Percentiles rank a stretch among this genome's conserved stretches.
phyloP scores from a whole-genome alignment of 2,329 filamentous ascomycete species.

The Neurospora sp. region DNA sequence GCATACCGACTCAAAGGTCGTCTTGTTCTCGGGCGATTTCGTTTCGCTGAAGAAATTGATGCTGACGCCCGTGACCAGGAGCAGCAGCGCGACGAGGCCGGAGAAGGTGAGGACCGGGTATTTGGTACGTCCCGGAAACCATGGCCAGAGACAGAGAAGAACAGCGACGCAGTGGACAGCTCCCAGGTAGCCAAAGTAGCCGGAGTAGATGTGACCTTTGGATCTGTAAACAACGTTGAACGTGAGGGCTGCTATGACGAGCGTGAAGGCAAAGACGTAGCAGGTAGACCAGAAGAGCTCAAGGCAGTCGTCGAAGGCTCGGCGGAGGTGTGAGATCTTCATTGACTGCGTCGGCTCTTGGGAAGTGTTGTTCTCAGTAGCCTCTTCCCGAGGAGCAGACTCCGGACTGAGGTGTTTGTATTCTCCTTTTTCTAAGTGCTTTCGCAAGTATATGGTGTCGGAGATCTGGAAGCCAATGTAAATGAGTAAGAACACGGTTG shows the following conservation, averaged over 20 bases:
- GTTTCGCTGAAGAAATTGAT: no score
- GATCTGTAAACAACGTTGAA: not conserved
- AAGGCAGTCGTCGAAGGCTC: not conserved
- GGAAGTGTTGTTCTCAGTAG: not conserved
- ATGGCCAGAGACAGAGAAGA: constrained; percentile 4
- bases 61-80: no score
- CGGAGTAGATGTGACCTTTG: constrained; percentile 14
- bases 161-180: constrained; percentile 68
- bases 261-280: not conserved
- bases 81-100: no score
- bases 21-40: no score
- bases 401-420: not conserved
- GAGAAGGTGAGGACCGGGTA: no score
- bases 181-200: constrained; percentile 83
- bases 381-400: not conserved
- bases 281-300: constrained; percentile 1
- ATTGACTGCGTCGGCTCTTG: not conserved
- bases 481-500: not conserved
- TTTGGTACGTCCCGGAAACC: no score
- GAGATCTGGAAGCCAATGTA: not conserved
- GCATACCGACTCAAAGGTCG: no score
- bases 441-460: not conserved
- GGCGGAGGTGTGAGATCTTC: not conserved
- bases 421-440: not conserved
- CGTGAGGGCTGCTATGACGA: not conserved